These are phyloP conservation scores for Ceratobasidium sp. DNA, from an alignment of 1,284 basidiomycete species.

Conservation along the genomic window DNA sequence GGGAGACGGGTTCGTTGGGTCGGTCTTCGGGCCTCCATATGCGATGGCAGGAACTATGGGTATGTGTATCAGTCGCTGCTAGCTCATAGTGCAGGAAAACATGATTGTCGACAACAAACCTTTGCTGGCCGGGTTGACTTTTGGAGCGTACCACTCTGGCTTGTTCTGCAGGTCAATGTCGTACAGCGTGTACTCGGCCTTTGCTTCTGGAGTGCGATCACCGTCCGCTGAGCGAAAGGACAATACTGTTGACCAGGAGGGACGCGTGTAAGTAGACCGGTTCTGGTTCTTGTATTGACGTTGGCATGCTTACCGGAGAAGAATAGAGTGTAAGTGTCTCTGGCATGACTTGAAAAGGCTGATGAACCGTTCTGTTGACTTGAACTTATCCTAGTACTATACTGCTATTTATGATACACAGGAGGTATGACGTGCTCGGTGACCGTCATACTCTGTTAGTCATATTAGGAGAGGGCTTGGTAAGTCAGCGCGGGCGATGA, in stretches of 20 bases:
- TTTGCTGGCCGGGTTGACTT: conserved; percentile 69
- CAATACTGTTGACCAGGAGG: conserved; percentile 49
- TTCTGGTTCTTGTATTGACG: too few species aligned
- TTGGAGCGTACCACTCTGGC: conserved; percentile 66
- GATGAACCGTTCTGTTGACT: background rate
- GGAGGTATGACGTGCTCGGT: too few species aligned
- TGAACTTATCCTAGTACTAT: too few species aligned
- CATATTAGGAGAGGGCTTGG: too few species aligned
- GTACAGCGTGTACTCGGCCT: conserved; percentile 56
- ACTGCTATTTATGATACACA: background rate
- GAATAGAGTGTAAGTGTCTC: conserved; percentile 58
- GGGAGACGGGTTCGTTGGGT: conserved; percentile 61
- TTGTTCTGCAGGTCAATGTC: conserved; percentile 67
- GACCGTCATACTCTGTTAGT: too few species aligned
- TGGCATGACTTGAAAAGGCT: conserved; percentile 43
- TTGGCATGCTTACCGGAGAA: conserved; percentile 52
- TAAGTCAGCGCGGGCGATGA: background rate
- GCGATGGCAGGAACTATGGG: conserved; percentile 60
- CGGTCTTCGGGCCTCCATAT: conserved; percentile 62
- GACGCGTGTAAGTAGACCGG: background rate
- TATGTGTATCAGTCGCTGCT: background rate
- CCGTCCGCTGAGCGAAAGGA: conserved; percentile 60
- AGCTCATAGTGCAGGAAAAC: background rate
- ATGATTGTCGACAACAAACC: conserved; percentile 3
- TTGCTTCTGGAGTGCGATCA: conserved; percentile 63